A percentile compares a stretch with the other conserved stretches of the same genome.
phyloP scores from a whole-genome alignment of 352 stramenopile genomes.

The Phytopythium boreale region DNA sequence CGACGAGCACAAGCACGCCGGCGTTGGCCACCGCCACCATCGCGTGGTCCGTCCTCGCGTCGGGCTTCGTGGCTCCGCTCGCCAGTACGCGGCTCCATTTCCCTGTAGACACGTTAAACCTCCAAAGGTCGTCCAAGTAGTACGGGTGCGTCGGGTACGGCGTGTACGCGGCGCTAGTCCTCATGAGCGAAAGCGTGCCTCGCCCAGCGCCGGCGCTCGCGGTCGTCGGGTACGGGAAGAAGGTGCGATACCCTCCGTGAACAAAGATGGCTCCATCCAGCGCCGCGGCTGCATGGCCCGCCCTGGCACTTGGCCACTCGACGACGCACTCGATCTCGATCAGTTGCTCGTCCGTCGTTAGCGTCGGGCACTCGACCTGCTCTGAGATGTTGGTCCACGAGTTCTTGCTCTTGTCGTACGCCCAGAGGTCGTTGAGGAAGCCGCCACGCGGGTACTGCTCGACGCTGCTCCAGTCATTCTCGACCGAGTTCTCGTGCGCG shows the following conservation, averaged over 20 bases:
- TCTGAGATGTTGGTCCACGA: slow-evolving; percentile 74
- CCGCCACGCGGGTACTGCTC: slow-evolving; percentile 85
- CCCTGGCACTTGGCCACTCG: slow-evolving; percentile 85
- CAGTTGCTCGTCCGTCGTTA: slow-evolving; percentile 55
- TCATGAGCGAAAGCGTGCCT: slow-evolving; percentile 46
- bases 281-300: slow-evolving; percentile 80
- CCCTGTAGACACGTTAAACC: slow-evolving; percentile 86
- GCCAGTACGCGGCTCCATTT: slow-evolving; percentile 75
- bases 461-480: slow-evolving; percentile 81
- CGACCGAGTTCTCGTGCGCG: slow-evolving; percentile 83
- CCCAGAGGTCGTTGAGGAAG: slow-evolving; percentile 95
- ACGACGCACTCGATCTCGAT: slow-evolving; percentile 74
- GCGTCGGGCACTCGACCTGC: slow-evolving; percentile 51
- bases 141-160: slow-evolving; percentile 93
- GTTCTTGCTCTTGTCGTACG: slow-evolving; percentile 59
- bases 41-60: slow-evolving; percentile 77
- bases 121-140: slow-evolving; percentile 94
- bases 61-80: slow-evolving; percentile 29
- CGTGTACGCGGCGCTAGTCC: slow-evolving; percentile 50
- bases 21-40: slow-evolving; percentile 56
- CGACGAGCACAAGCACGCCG: slow-evolving; percentile 90
- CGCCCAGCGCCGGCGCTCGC: slow-evolving; percentile 73
- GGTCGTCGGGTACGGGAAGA: slow-evolving; percentile 94
- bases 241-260: slow-evolving; percentile 93
- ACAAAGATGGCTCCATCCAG: slow-evolving; percentile 82